Base-by-base conservation (phyloP, 2,329 filamentous ascomycete species). In the Tolypocladium nubicola region DNA sequence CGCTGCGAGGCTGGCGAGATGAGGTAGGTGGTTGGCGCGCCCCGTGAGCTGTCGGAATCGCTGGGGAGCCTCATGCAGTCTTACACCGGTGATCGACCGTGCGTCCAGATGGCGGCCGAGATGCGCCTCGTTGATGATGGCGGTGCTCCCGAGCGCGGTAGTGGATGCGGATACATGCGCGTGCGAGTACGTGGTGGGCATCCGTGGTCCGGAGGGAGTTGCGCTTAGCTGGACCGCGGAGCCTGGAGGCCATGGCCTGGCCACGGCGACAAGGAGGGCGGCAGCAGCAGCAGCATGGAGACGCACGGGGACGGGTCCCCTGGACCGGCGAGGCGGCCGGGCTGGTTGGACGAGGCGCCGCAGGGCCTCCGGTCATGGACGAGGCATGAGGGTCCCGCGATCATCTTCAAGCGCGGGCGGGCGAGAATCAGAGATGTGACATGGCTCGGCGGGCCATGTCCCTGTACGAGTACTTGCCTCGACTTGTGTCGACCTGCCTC, bases 1-100 rank as follows among this genome's bases (percentile, higher is more conserved):
- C 30, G 4, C 35, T 23, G n/a, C 41, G n/a, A 26, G 41, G n/a
- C 41, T 35, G 26, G 30, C 47, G 11, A 35, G 19, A 50, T 16
- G 47, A 50, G 47, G 47, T 50, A 16, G 54, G 33, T 47, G 43
- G 41, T 52, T 21, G n/a, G 9, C 47, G 16, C 30, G 47, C 47
- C 16, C 30, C 30, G 54, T 56, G 54, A 59, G 56, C 21, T 57
- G 56, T 57, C 59, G 56, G 40, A 39, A 53, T 26, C 30, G 54
- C 50, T 49, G 47, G 53, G 49, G 52, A 58, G 58, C 45, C 59
- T 58, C 49, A 57, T 59, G 54, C 55, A 57, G 57, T 56, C 57
- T 56, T 59, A 60, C 63, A 63, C 63, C 61, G 62, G 60, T 65
- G 62, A 66, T 64, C 64, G 59, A 58, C 60, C 16, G 26, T 61